Conservation (phyloP, 2,329 filamentous ascomycete species). For the Teratosphaeria viscida region DNA sequence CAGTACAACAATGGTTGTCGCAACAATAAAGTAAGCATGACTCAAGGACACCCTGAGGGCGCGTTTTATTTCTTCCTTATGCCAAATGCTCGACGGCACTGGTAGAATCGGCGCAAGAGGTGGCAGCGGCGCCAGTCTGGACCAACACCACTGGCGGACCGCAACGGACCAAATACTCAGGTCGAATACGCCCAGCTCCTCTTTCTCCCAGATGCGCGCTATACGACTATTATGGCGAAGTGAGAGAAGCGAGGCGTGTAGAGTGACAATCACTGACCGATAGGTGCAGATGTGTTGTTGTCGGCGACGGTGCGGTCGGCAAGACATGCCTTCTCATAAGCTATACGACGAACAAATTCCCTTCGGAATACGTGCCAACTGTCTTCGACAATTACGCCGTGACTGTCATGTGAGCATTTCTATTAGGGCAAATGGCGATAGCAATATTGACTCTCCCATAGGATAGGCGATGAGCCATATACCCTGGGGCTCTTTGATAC, state of each 20-base stretch:
- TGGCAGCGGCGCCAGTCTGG: not conserved
- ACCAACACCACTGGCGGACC: not conserved
- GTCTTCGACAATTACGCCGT: slow-evolving; percentile 99
- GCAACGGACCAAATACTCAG: not conserved
- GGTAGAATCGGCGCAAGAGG: not conserved
- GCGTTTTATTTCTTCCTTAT: not conserved
- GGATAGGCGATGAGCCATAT: slow-evolving; percentile 98
- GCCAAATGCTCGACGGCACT: not conserved
- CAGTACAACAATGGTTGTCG: slow-evolving; percentile 3
- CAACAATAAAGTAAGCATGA: slow-evolving; percentile 4
- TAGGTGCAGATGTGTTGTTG: slow-evolving; percentile 75
- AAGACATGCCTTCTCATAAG: slow-evolving; percentile 99
- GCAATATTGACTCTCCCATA: slow-evolving; percentile 29
- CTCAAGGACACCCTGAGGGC: not conserved
- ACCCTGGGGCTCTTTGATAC: slow-evolving; percentile 97
- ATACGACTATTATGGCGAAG: not conserved
- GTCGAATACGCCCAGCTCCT: not conserved
- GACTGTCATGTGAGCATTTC: slow-evolving; percentile 64
- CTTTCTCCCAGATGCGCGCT: not conserved
- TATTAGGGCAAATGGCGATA: not conserved
- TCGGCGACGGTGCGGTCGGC: slow-evolving; percentile 97
- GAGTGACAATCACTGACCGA: not conserved
- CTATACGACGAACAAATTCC: slow-evolving; percentile 99
- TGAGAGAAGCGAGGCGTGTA: not conserved
- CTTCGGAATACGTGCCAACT: slow-evolving; percentile 97